Evolutionary conservation across 2,329 filamentous ascomycete species (phyloP), one percentile per base, ranked within the genome.

Genomic region (Trematosphaeria pertusa): DNA sequence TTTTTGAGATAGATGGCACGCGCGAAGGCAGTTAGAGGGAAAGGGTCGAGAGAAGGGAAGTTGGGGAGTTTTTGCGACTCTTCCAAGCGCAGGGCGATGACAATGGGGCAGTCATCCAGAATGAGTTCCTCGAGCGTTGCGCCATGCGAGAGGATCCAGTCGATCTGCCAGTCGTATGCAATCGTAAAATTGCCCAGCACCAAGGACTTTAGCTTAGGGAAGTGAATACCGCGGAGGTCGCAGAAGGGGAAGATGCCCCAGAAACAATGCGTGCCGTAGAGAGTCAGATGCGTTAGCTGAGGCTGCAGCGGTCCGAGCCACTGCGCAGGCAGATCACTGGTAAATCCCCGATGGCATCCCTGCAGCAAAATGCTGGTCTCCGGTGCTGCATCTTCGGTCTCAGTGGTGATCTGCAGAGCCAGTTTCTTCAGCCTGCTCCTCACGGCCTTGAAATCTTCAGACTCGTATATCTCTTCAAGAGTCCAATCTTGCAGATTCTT

Each of bases 161-260:
- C 72, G 0, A 79, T 55, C 42, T 81, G 77, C 65, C 71, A 74
- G 15, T 78, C 70, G 24, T 78, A 69, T 4, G 67, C 67, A 37
- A 81, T 78, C 3, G 69, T 64, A 15, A 71, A 75, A 1, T 71
- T 72, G 0, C 75, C 74, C 0, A 81, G 52, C 0, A 68, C 61
- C 0, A 81, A 64, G 0, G 70, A 63, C 22, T 67, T 67, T 4
- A 80, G 69, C 0, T 65, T 58, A 0, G 75, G 74, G 21, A 79
- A 74, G n/a, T 45, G 52, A 45, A 77, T 34, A n/a, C 41, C 22
- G 11, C 47, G 65, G 21, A 77, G 67, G 31, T 74, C 62, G 15
- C 65, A 64, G 0, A 74, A 75, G 3, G 67, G 67, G 56, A 69
- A 78, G 1, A 77, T 72, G 52, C 72, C 78, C 38, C 71, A 73